These are phyloP conservation scores for Brassica cretica DNA, from an alignment of 345 rosid species.

Conservation along the genomic window DNA sequence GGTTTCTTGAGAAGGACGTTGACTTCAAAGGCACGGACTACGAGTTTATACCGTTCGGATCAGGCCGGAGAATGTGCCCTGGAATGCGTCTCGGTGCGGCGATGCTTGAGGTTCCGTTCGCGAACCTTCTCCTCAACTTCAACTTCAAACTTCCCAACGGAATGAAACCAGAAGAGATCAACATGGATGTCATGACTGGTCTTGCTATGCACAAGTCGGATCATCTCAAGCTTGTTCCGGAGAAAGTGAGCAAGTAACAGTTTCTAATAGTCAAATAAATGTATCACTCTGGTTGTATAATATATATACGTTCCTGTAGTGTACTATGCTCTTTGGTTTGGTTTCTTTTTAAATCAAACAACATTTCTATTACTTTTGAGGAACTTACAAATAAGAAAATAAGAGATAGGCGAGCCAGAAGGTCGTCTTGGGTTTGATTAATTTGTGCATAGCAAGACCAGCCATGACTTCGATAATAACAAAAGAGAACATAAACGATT, in stretches of 20 bases:
- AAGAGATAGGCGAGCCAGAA: not conserved
- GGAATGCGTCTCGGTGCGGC: slow-evolving; percentile 43
- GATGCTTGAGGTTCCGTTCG: slow-evolving; percentile 40
- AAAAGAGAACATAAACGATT: not conserved
- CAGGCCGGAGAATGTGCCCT: slow-evolving; percentile 45
- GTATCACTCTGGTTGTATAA: not conserved
- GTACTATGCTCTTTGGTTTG: slow-evolving; percentile 5
- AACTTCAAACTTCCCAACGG: slow-evolving; percentile 40
- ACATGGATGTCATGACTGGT: slow-evolving; percentile 39
- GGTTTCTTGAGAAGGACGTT: slow-evolving; percentile 41
- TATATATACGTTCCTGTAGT: not conserved
- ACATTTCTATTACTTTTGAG: not conserved
- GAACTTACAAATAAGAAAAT: not conserved
- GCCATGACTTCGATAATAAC: not conserved
- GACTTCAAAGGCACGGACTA: slow-evolving; percentile 46
- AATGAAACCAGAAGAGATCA: slow-evolving; percentile 36
- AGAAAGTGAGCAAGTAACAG: slow-evolving; percentile 23
- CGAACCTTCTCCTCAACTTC: slow-evolving; percentile 35
- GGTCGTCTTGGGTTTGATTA: not conserved
- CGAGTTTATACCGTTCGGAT: slow-evolving; percentile 45
- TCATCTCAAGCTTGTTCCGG: slow-evolving; percentile 40
- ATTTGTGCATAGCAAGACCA: not conserved
- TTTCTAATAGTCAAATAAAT: not conserved
- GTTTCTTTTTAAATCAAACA: not conserved
- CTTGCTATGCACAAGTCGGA: slow-evolving; percentile 39